These are phyloP conservation scores for Backusella circina DNA, from an alignment of 192 early-diverging fungal genomes.

Conservation along the genomic window DNA sequence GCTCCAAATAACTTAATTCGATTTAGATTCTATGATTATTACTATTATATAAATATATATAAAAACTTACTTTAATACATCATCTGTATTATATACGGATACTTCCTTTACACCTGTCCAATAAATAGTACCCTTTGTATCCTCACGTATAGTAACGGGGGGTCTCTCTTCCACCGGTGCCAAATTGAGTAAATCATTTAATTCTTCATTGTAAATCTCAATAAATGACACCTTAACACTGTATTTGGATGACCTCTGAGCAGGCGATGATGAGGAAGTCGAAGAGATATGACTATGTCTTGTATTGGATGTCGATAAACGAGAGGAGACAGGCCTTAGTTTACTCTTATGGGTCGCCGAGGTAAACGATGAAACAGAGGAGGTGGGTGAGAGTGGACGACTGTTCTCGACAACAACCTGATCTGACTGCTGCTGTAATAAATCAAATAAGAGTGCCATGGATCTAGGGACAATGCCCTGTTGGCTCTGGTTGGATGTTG, in stretches of 20 bases:
- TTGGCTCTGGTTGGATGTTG: slow-evolving; percentile 20
- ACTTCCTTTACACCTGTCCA: slow-evolving; percentile 81
- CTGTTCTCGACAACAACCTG: slow-evolving; percentile 83
- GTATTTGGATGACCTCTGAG: not conserved
- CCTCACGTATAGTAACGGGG: slow-evolving; percentile 72
- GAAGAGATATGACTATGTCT: slow-evolving; percentile 24
- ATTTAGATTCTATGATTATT: not conserved
- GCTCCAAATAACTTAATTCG: slow-evolving; percentile 47
- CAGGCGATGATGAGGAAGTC: not conserved
- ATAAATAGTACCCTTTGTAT: slow-evolving; percentile 79
- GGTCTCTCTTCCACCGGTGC: slow-evolving; percentile 49
- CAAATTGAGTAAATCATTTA: slow-evolving; percentile 82
- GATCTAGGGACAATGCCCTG: slow-evolving; percentile 67
- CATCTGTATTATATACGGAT: slow-evolving; percentile 60
- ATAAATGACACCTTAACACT: slow-evolving; percentile 78
- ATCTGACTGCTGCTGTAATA: slow-evolving; percentile 63
- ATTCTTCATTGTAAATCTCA: slow-evolving; percentile 95
- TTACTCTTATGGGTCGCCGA: slow-evolving; percentile 51
- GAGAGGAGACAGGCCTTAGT: slow-evolving; percentile 11
- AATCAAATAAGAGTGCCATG: slow-evolving; percentile 55
- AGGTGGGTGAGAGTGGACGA: slow-evolving; percentile 89
- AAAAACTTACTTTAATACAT: slow-evolving; percentile 37
- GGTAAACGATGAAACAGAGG: slow-evolving; percentile 69
- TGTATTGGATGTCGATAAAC: not conserved
- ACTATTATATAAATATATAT: slow-evolving; percentile 34